phyloP scores from a whole-genome alignment of 2,329 filamentous ascomycete species.

The Nemania diffusa region DNA sequence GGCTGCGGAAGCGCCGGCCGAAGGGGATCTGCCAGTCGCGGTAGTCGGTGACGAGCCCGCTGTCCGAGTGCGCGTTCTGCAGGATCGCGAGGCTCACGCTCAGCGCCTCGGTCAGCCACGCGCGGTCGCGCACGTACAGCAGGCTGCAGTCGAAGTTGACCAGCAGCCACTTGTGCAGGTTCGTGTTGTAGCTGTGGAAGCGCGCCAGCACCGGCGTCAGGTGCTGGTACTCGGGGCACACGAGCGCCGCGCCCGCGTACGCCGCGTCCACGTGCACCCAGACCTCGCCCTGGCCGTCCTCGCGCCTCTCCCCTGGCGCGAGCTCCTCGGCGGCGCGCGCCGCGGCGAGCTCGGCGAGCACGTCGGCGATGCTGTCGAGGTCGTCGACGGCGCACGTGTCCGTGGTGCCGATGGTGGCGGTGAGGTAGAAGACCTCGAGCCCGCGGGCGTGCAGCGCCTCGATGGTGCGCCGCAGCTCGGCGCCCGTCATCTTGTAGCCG shows the following conservation, averaged over 20 bases:
- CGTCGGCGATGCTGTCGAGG: constrained; percentile 72
- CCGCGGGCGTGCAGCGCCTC: constrained; percentile 73
- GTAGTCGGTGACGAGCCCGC: constrained; percentile 90
- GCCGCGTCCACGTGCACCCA: constrained; percentile 97
- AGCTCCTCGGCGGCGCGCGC: constrained; percentile 32
- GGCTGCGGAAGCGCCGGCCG: constrained; percentile 83
- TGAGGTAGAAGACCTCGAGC: constrained; percentile 87
- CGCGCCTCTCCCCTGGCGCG: constrained; percentile 29
- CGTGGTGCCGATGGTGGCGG: constrained; percentile 85
- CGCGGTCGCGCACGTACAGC: constrained; percentile 79
- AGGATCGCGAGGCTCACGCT: constrained; percentile 76
- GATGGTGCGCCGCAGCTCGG: constrained; percentile 69
- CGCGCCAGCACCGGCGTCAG: constrained; percentile 65
- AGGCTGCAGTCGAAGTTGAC: constrained; percentile 91
- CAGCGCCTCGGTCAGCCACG: constrained; percentile 81
- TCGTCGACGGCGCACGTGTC: constrained; percentile 89
- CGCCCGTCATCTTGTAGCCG: constrained; percentile 76
- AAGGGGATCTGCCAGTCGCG: constrained; percentile 97
- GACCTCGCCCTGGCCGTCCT: constrained; percentile 62
- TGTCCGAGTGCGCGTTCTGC: constrained; percentile 80
- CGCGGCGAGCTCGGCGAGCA: constrained; percentile 54
- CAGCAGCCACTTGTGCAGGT: constrained; percentile 97
- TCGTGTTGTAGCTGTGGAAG: constrained; percentile 92
- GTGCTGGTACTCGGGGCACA: constrained; percentile 83
- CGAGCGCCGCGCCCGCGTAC: constrained; percentile 86